Evolutionary conservation across 2,329 filamentous ascomycete species (phyloP), one percentile per base, ranked within the genome.

Genomic region (Thermothelomyces thermophilus): DNA sequence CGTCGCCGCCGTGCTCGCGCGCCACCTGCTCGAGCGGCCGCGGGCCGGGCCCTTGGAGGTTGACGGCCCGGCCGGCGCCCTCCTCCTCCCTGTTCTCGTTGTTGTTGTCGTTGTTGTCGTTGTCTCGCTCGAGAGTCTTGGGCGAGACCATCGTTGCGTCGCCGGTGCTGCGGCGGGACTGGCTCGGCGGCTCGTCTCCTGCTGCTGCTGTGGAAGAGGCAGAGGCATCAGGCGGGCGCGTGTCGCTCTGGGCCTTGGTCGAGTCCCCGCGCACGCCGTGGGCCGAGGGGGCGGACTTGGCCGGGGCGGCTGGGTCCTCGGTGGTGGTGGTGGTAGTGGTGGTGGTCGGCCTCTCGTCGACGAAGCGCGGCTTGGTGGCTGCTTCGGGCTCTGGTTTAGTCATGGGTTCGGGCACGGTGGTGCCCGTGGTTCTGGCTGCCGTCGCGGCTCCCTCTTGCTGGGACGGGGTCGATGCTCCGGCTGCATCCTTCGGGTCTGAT

Each of bases 1-100:
- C 64, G 16, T 66, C 62, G 20, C 65, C 64, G 50, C 63, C 63
- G 37, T 58, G 54, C 50, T 65, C 60, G 33, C 55, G 55, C 9
- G 70, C 70, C 1, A 71, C 55, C 16, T 64, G 57, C 2, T 62
- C 68, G 2, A 77, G 35, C 1, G 72, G 70, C 49, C 67, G 68
- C 9, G 73, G 73, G 0, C 72, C 73, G 1, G 73, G 66, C 3
- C 69, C 70, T 10, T 70, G 65, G 14, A 70, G 51, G 46, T 69
- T 66, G 46, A 59, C 56, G 3, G 63, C 63, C 46, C 64, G n/a
- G 31, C 19, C 7, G 11, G 13, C 1, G 19, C 4, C 1, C 11
- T 33, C 41, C 2, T 13, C 35, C n/a, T n/a, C n/a, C n/a, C n/a
- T n/a, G n/a, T n/a, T n/a, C n/a, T n/a, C n/a, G n/a, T n/a, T n/a